A percentile compares a stretch with the other conserved stretches of the same genome.
These are phyloP conservation scores for Monosporascus cannonballus DNA, from an alignment of 2,329 filamentous ascomycete species.

Conservation along the genomic window DNA sequence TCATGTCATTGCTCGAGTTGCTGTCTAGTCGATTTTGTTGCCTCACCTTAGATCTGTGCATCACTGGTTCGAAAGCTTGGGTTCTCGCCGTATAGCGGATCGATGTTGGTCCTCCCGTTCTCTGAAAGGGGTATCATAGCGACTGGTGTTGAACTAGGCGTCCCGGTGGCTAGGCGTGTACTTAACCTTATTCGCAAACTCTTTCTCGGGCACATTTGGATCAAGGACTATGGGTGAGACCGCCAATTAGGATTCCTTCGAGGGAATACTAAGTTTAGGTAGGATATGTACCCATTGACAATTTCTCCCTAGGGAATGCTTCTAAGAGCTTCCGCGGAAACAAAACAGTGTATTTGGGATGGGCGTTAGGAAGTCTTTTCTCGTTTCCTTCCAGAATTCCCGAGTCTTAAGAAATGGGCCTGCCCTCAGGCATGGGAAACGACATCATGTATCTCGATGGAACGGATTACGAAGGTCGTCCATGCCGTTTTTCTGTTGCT, in stretches of 20 bases:
- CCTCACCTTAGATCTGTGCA: constrained; percentile 1
- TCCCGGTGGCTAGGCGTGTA: constrained; percentile 15
- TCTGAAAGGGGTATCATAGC: constrained; percentile 14
- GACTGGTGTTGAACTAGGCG: constrained; percentile 24
- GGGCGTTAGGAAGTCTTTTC: neutral
- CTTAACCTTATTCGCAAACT: constrained; percentile 5
- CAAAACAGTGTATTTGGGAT: neutral
- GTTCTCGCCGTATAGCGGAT: constrained; percentile 4
- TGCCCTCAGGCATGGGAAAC: neutral
- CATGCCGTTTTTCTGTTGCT: neutral
- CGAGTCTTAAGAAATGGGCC: neutral
- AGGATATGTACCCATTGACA: neutral
- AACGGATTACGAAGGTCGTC: neutral
- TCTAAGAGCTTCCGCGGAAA: neutral
- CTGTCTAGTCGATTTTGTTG: neutral
- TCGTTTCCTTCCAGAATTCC: neutral
- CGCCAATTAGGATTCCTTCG: neutral
- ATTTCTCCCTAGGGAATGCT: neutral
- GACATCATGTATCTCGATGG: neutral
- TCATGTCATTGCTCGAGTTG: neutral
- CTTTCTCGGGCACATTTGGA: constrained; percentile 1
- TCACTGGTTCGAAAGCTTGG: constrained; percentile 5
- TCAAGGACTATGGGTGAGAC: neutral
- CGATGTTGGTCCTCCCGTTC: constrained; percentile 8
- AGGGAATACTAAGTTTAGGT: neutral